Conservation (phyloP, 257 asterid species). For the Cordia subcordata region DNA sequence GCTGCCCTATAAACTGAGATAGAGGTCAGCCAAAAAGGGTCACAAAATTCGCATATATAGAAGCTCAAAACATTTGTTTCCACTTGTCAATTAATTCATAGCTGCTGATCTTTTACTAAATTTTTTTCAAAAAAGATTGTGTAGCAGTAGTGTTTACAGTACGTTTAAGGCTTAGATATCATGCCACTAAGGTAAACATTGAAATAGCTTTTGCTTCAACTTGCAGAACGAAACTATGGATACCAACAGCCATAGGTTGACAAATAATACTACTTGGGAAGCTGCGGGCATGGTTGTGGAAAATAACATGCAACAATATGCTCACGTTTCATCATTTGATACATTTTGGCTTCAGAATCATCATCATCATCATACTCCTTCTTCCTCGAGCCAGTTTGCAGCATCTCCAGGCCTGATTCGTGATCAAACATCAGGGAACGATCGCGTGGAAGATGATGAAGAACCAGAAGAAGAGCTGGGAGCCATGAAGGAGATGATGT, state of each 20-base stretch:
- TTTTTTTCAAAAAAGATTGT: slow-evolving; percentile 1
- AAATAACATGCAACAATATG: slow-evolving; percentile 4
- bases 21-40: slow-evolving; percentile 1
- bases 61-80: slow-evolving; percentile 11
- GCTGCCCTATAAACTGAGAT: too few relatives aligned
- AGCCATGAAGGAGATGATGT: slow-evolving; percentile 88
- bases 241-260: slow-evolving; percentile 33
- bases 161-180: background rate
- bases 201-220: background rate
- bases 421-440: slow-evolving; percentile 2
- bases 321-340: slow-evolving; percentile 20
- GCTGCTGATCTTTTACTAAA: background rate
- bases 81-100: slow-evolving; percentile 4
- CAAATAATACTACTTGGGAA: slow-evolving; percentile 29
- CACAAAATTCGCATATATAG: slow-evolving; percentile 13
- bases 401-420: slow-evolving; percentile 3
- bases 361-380: slow-evolving; percentile 14
- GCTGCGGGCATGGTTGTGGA: slow-evolving; percentile 28
- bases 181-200: background rate
- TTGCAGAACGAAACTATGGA: slow-evolving; percentile 26
- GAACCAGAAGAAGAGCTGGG: slow-evolving; percentile 60
- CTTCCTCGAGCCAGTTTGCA: slow-evolving; percentile 16
- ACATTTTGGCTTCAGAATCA: slow-evolving; percentile 32
- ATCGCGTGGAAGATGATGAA: slow-evolving; percentile 11
- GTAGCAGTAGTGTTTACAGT: background rate